Conservation (phyloP, 139 green algal species). For the Ettlia oleoabundans region DNA sequence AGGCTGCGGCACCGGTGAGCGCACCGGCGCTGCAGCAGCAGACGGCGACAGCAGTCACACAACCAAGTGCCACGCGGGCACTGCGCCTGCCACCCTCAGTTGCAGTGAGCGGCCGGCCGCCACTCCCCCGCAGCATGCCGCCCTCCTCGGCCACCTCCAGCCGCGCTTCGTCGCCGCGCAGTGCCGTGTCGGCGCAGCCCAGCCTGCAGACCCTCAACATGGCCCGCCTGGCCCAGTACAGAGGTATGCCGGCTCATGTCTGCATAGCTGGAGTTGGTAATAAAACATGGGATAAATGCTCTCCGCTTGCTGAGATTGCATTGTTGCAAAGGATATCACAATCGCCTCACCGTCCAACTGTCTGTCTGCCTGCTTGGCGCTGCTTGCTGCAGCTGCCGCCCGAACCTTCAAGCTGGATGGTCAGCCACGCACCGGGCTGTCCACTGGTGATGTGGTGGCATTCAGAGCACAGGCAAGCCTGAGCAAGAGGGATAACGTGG, state of each 20-base stretch:
- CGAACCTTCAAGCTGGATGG: constrained; percentile 26
- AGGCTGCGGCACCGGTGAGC: too few species aligned
- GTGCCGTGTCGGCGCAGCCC: constrained; percentile 2
- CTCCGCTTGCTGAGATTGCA: too few species aligned
- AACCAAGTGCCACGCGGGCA: not conserved
- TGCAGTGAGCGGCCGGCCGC: not conserved
- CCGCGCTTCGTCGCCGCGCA: constrained; percentile 24
- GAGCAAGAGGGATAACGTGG: not conserved
- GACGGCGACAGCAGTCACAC: not conserved
- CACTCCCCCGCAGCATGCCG: constrained; percentile 23
- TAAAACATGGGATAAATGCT: too few species aligned
- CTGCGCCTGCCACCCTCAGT: not conserved
- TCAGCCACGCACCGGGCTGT: constrained; percentile 29
- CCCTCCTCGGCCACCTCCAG: constrained; percentile 12
- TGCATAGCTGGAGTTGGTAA: too few species aligned
- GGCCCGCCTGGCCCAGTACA: constrained; percentile 39
- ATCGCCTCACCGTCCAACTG: not conserved
- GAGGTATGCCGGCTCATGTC: constrained; percentile 19
- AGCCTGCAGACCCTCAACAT: constrained; percentile 27
- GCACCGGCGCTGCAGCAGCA: too few species aligned
- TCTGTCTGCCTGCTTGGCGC: not conserved
- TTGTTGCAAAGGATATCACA: too few species aligned
- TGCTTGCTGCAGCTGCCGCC: constrained; percentile 16
- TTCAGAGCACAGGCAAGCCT: constrained; percentile 18
- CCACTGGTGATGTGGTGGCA: constrained; percentile 48